These are phyloP conservation scores for Lepiota brunneoincarnata DNA, from an alignment of 768 basidiomycete species.

Conservation along the genomic window DNA sequence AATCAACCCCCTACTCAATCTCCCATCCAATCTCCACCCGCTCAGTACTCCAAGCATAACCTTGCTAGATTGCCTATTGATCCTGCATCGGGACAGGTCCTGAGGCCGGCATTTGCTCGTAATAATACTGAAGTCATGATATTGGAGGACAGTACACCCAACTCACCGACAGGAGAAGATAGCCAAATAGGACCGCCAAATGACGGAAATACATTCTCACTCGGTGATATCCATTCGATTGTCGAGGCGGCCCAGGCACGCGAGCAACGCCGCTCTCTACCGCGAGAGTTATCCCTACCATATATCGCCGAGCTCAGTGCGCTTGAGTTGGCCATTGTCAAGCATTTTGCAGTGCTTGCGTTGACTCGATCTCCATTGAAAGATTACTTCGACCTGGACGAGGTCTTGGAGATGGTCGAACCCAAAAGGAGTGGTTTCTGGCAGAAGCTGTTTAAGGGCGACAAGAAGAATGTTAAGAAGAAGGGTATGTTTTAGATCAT, in stretches of 20 bases:
- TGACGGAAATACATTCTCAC: conserved; percentile 47
- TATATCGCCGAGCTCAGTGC: conserved; percentile 82
- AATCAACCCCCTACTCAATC: conserved; percentile 24
- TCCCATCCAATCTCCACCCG: conserved; percentile 31
- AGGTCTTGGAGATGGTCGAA: conserved; percentile 90
- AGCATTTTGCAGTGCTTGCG: conserved; percentile 83
- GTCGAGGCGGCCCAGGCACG: conserved; percentile 91
- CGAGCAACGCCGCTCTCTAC: conserved; percentile 82
- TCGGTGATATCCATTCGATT: conserved; percentile 92
- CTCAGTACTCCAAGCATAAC: conserved; percentile 35
- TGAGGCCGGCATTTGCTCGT: conserved; percentile 69
- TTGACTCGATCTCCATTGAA: conserved; percentile 75
- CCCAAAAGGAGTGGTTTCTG: conserved; percentile 92
- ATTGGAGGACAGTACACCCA: conserved; percentile 76
- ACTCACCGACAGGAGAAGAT: conserved; percentile 58
- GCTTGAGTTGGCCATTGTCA: conserved; percentile 86
- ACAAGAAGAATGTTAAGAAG: conserved; percentile 89
- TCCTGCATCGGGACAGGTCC: conserved; percentile 40
- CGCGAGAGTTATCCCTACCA: conserved; percentile 73
- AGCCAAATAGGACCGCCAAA: conserved; percentile 21
- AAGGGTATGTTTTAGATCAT: conserved; percentile 51
- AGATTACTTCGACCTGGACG: conserved; percentile 87
- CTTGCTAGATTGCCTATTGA: conserved; percentile 40
- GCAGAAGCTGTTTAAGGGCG: conserved; percentile 92
- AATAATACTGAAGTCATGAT: conserved; percentile 88